Conservation (phyloP, 805 yeast genomes). For the Candida hispaniensis region DNA sequence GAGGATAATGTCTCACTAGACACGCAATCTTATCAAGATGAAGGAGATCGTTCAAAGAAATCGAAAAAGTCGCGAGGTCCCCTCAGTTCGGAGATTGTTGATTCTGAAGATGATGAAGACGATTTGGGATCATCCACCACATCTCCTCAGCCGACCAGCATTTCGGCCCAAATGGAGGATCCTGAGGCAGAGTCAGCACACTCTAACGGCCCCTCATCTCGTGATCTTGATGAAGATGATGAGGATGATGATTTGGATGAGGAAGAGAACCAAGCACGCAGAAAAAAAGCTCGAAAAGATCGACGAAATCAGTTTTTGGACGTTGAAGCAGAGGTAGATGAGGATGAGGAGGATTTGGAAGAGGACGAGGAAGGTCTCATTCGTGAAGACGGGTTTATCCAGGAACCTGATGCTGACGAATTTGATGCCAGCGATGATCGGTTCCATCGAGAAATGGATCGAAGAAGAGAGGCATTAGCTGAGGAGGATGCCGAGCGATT, state of each 20-base stretch:
- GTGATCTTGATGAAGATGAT: conserved; percentile 49
- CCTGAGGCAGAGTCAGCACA: too few species aligned
- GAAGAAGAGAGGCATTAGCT: conserved; percentile 58
- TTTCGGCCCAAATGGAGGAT: too few species aligned
- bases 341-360: conserved; percentile 86
- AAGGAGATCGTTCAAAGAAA: too few species aligned
- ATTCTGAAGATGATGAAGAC: too few species aligned
- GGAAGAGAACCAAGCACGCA: conserved; percentile 73
- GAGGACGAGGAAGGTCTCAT: conserved; percentile 92
- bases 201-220: too few species aligned
- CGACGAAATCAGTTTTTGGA: conserved; percentile 79
- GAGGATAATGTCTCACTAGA: too few species aligned
- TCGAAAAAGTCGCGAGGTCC: too few species aligned
- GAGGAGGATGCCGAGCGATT: conserved; percentile 92
- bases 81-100: too few species aligned
- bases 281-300: conserved; percentile 34
- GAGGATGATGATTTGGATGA: conserved; percentile 88
- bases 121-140: too few species aligned
- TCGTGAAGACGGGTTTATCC: conserved; percentile 51
- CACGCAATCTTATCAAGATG: too few species aligned
- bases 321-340: conserved; percentile 98
- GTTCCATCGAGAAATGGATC: conserved; percentile 81
- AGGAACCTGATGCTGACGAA: conserved; percentile 45
- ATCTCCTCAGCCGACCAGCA: too few species aligned
- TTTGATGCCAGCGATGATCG: conserved; percentile 58